Conservation (phyloP, 2,329 filamentous ascomycete species). For the Fonsecaea erecta region DNA sequence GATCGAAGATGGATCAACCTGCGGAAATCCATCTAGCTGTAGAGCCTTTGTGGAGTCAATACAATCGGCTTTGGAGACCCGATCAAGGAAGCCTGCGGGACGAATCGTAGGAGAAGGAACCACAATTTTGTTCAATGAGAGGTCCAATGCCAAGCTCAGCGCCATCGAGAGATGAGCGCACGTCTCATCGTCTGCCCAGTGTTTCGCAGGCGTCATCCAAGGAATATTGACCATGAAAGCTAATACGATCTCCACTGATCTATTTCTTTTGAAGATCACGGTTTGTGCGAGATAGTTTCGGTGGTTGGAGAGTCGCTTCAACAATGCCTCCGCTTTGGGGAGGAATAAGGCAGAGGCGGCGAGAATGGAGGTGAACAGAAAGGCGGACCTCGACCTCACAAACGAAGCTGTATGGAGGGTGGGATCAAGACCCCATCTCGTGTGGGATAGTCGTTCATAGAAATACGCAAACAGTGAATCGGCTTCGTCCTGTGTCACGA, state of each 20-base stretch:
- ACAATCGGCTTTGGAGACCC: conserved; percentile 68
- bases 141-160: conserved; percentile 69
- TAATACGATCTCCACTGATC: conserved; percentile 74
- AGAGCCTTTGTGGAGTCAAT: conserved; percentile 70
- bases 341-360: conserved; percentile 71
- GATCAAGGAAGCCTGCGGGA: conserved; percentile 48
- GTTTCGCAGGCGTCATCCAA: conserved; percentile 72
- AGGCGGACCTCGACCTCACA: conserved; percentile 69
- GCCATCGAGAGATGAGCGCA: conserved; percentile 73
- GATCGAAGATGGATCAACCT: conserved; percentile 65
- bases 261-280: conserved; percentile 65
- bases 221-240: conserved; percentile 77
- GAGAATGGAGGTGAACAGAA: conserved; percentile 73
- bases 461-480: conserved; percentile 67
- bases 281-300: conserved; percentile 65
- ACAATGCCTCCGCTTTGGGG: conserved; percentile 66
- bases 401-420: conserved; percentile 68
- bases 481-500: conserved; percentile 69
- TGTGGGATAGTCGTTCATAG: conserved; percentile 71
- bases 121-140: conserved; percentile 72
- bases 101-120: conserved; percentile 59
- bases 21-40: conserved; percentile 68
- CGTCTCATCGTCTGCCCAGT: conserved; percentile 74
- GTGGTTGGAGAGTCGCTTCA: conserved; percentile 68
- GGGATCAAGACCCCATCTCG: conserved; percentile 74